A percentile compares a stretch with the other conserved stretches of the same genome.
phyloP scores from a whole-genome alignment of 1,284 basidiomycete species.

The Athelia psychrophila region DNA sequence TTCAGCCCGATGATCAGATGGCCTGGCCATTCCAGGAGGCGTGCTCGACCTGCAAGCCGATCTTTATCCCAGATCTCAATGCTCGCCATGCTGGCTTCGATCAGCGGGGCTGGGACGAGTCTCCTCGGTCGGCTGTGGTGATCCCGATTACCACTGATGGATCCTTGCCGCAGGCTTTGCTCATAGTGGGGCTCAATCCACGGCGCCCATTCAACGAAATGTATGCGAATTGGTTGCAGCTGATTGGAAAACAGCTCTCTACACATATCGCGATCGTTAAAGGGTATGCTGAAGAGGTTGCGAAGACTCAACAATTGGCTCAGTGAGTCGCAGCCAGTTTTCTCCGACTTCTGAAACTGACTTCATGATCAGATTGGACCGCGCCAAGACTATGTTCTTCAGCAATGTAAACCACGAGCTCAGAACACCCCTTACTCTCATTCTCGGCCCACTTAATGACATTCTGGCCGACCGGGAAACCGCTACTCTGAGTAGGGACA shows the following conservation, averaged over 20 bases:
- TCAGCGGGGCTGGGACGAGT: slow-evolving; percentile 19
- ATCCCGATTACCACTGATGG: slow-evolving; percentile 17
- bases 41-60: too few species aligned
- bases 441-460: slow-evolving; percentile 25
- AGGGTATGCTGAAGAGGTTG: slow-evolving; percentile 17
- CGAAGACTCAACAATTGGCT: slow-evolving; percentile 21
- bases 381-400: slow-evolving; percentile 29
- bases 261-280: slow-evolving; percentile 15
- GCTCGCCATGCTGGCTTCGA: too few species aligned
- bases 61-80: too few species aligned
- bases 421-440: slow-evolving; percentile 26
- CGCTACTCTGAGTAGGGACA: slow-evolving; percentile 8
- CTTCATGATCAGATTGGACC: slow-evolving; percentile 19
- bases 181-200: slow-evolving; percentile 20
- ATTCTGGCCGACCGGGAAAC: slow-evolving; percentile 4
- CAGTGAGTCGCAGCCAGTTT: too few species aligned
- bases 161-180: slow-evolving; percentile 12
- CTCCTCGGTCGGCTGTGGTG: slow-evolving; percentile 16
- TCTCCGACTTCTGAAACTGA: too few species aligned
- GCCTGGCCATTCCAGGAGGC: too few species aligned
- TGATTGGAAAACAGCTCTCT: slow-evolving; percentile 12
- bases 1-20: too few species aligned
- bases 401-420: slow-evolving; percentile 28
- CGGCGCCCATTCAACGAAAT: slow-evolving; percentile 17
- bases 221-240: slow-evolving; percentile 17